phyloP scores from a whole-genome alignment of 768 basidiomycete species.

The Suillus discolor region DNA sequence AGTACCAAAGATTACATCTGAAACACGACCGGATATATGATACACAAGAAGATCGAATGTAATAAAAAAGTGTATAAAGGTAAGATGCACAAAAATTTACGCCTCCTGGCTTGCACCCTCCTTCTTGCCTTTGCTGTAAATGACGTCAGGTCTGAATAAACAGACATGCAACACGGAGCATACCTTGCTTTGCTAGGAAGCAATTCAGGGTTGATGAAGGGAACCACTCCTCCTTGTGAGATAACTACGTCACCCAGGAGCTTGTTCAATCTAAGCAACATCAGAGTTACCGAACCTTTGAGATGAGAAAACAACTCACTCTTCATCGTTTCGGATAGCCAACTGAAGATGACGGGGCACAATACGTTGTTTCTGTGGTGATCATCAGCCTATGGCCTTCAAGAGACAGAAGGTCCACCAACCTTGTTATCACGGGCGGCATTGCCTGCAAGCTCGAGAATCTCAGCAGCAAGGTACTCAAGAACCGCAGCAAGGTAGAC shows the following conservation, averaged over 20 bases:
- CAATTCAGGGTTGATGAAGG: slow-evolving; percentile 56
- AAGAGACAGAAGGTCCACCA: neutral
- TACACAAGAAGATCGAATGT: slow-evolving; percentile 27
- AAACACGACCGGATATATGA: slow-evolving; percentile 19
- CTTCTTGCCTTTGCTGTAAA: slow-evolving; percentile 36
- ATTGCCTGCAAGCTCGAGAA: slow-evolving; percentile 90
- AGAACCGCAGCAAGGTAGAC: slow-evolving; percentile 91
- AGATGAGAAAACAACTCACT: slow-evolving; percentile 42
- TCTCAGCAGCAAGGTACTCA: slow-evolving; percentile 92
- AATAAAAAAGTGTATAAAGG: slow-evolving; percentile 31
- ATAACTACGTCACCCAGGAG: slow-evolving; percentile 87
- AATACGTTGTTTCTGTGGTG: slow-evolving; percentile 80
- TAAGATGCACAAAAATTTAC: slow-evolving; percentile 15
- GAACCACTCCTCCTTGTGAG: slow-evolving; percentile 88
- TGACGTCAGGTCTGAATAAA: slow-evolving; percentile 8
- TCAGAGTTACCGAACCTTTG: neutral
- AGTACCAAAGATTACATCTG: neutral
- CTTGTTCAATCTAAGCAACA: slow-evolving; percentile 58
- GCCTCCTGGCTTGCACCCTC: slow-evolving; percentile 36
- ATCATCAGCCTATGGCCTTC: neutral
- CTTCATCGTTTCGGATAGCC: slow-evolving; percentile 91
- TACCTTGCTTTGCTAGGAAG: slow-evolving; percentile 35
- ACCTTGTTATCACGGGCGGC: slow-evolving; percentile 51
- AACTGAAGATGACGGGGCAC: slow-evolving; percentile 92
- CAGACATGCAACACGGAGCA: slow-evolving; percentile 1